Base-by-base conservation (phyloP, 1,139 yeast species). In the Taphrina sp. region DNA sequence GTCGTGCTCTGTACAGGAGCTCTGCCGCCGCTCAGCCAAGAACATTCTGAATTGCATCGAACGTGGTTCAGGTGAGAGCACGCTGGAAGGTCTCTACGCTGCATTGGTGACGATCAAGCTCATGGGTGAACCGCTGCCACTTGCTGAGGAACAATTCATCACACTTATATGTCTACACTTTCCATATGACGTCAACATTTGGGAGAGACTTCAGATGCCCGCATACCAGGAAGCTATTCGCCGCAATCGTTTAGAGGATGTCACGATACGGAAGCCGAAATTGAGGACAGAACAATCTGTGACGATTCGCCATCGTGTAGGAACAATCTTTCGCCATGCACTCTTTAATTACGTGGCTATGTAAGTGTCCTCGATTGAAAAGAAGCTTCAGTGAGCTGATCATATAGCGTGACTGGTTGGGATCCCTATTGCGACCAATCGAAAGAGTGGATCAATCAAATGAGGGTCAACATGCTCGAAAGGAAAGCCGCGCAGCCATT, bases 31-130 rank as follows among this genome's bases (percentile, higher is more conserved):
- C 5, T 29, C 54, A 4, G 29, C 45, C 12, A 33, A 39, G 17
- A 49, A 49, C 23, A 38, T 49, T 17, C 29, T 38, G 17, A 36
- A 49, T 24, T 38, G 45, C 19, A 28, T 49, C 14, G 45, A 49
- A 28, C 14, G 52, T 10, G 52, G 52, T 10, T 36, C 35, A 5
- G 54, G 24, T 17, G 16, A 17, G 20, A 36, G 29, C 20, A 28
- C 31, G 24, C 17, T 29, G 22, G 37, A 37, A 7, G 54, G 37
- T 5, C 45, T 49, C 4, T 29, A 29, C 16, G 39, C 45, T 14
- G 45, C 44, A 26, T 23, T 49, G 12, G 36, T 22, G 16, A n/a
- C 45, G 8, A 23, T 49, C 14, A 39, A 38, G n/a, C 22, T 39
- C 23, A 31, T 22, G 28, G 45, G 45, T 22, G 39, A 39, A 12